A percentile compares a stretch with the other conserved stretches of the same genome.
Evolutionary conservation across 495 filamentous ascomycete genomes (phyloP).

Genomic region (Baudoinia panamericana): DNA sequence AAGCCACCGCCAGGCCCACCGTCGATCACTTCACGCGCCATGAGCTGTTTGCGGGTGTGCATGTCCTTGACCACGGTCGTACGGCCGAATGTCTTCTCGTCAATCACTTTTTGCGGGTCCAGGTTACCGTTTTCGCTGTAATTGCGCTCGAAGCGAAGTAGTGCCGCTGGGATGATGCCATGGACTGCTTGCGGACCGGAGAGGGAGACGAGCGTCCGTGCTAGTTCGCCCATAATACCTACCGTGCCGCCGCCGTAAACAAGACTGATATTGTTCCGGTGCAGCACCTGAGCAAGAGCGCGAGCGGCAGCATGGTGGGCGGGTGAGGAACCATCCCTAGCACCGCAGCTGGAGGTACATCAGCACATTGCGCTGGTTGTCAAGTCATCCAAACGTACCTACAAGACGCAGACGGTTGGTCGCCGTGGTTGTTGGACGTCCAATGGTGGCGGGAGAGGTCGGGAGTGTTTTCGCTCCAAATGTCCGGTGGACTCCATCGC

Average conservation of each 20-base stretch:
- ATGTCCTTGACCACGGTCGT: slow-evolving; percentile 87
- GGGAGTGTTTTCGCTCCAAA: no score
- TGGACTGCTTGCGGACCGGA: slow-evolving; percentile 73
- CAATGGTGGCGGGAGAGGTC: no score
- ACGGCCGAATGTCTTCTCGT: slow-evolving; percentile 57
- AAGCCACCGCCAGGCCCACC: slow-evolving; percentile 79
- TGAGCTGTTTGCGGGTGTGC: slow-evolving; percentile 86
- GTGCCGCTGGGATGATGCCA: slow-evolving; percentile 78
- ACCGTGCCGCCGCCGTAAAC: slow-evolving; percentile 93
- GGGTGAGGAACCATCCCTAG: slow-evolving; percentile 55
- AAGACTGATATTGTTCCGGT: slow-evolving; percentile 58
- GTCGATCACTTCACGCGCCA: slow-evolving; percentile 72
- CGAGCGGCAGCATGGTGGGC: slow-evolving; percentile 61
- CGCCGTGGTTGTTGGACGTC: slow-evolving; percentile 22
- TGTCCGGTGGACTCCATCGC: no score
- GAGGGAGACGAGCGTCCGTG: slow-evolving; percentile 72
- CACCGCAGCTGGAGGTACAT: slow-evolving; percentile 46
- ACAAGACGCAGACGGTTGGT: slow-evolving; percentile 56
- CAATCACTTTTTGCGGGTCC: slow-evolving; percentile 35
- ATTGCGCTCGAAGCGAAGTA: slow-evolving; percentile 68
- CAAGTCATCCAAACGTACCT: no score
- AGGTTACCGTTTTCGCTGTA: slow-evolving; percentile 31
- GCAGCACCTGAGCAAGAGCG: slow-evolving; percentile 60
- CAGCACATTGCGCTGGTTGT: no score
- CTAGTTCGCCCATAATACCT: slow-evolving; percentile 88